Evolutionary conservation across 257 asterid species (phyloP), one percentile per base, ranked within the genome.

Genomic region (Coffea eugenioides): DNA sequence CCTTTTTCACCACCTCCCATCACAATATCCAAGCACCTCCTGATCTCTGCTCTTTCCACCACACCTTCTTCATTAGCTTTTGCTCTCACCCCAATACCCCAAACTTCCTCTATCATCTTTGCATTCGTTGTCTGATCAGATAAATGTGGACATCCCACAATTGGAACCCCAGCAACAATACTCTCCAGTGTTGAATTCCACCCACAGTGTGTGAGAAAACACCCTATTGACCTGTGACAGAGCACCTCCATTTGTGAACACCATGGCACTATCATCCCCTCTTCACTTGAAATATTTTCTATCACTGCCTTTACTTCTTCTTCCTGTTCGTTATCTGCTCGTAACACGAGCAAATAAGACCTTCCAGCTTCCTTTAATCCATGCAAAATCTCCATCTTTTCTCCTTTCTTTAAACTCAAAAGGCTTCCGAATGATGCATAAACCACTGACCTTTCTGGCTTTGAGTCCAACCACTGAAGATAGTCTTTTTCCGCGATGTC

Each of bases 111-210:
- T 49, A 90, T 83, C 80, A 92, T 61, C 86, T 90, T 90, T 6
- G 87, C 91, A 72, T 89, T 89, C 0, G 93, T 90, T 0, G 70
- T 57, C 56, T 92, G 93, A 6, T 92, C 94, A 0, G 94, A 82
- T 57, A 84, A 88, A 11, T 79, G 90, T 15, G 93, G 94, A 56
- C 82, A 87, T 13, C 88, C 88, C 31, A 92, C 69, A 5, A 86
- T 16, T 2, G 97, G 94, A 18, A 89, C 91, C 31, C 94, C 91
- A n/a, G 88, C 80, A 4, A 79, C 82, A 69, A 92, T 13, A 68
- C 89, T 75, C 39, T 92, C 94, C 3, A 90, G 11, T 1, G 90
- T 90, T 46, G 94, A 92, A n/a, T 92, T 92, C 94, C 97, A 92
- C 21, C 94, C 93, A 74, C 93, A 92, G 9, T 92, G 97, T 5